Evolutionary conservation across 2,329 filamentous ascomycete species (phyloP).

Genomic region (Triangularia setosa): DNA sequence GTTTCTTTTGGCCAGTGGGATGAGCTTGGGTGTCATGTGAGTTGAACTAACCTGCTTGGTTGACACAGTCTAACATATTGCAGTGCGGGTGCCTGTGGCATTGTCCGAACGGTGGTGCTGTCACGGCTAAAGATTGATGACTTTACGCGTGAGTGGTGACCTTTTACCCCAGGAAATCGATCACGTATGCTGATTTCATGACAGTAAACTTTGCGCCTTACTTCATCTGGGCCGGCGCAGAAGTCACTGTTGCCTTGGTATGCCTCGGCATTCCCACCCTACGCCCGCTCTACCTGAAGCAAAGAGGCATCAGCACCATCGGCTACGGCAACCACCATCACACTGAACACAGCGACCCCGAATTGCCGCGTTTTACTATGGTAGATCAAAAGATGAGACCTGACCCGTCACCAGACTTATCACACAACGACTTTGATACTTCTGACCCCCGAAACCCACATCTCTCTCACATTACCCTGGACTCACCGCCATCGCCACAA

Average conservation of each 20-base stretch:
- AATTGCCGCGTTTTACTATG: slow-evolving; percentile 35
- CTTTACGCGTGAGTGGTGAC: slow-evolving; percentile 29
- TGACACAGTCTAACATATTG: slow-evolving; percentile 17
- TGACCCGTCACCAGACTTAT: slow-evolving; percentile 13
- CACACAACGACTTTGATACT: not conserved
- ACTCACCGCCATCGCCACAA: not conserved
- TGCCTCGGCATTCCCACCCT: slow-evolving; percentile 40
- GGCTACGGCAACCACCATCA: slow-evolving; percentile 21
- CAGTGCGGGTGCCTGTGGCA: slow-evolving; percentile 35
- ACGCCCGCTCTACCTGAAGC: slow-evolving; percentile 40
- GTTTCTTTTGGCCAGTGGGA: slow-evolving; percentile 39
- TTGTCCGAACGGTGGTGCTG: slow-evolving; percentile 31
- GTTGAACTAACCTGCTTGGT: slow-evolving; percentile 16
- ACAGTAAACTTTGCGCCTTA: slow-evolving; percentile 35
- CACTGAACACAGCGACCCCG: slow-evolving; percentile 54
- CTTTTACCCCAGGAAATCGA: no score
- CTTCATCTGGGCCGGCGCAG: slow-evolving; percentile 38
- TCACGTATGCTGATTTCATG: not conserved
- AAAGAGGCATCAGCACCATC: slow-evolving; percentile 30
- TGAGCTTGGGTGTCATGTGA: slow-evolving; percentile 42
- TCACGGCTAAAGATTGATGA: slow-evolving; percentile 26
- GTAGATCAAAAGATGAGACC: slow-evolving; percentile 47
- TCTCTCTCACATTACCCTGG: not conserved
- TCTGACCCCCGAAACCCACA: not conserved
- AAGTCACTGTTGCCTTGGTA: slow-evolving; percentile 38